A percentile compares a stretch with the other conserved stretches of the same genome.
phyloP scores from a whole-genome alignment of 2,329 filamentous ascomycete species.

The Hypomyces perniciosus region DNA sequence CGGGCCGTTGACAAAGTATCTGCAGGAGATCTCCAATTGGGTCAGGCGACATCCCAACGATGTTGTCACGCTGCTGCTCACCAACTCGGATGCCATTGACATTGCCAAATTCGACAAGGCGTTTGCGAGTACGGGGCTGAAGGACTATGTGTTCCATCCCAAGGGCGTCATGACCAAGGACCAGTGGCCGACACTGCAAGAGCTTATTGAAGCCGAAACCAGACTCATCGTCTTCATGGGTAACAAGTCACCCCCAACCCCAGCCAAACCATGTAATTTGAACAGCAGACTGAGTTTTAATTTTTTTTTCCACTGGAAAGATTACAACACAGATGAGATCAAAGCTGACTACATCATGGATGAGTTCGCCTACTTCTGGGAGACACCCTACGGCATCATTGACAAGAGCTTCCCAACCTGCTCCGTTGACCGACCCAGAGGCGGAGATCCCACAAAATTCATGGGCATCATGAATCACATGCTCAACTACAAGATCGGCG shows the following conservation, averaged over 20 bases:
- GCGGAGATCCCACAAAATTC: slow-evolving; percentile 30
- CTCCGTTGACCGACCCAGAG: slow-evolving; percentile 54
- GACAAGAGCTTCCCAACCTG: slow-evolving; percentile 57
- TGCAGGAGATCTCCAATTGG: slow-evolving; percentile 55
- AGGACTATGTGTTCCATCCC: slow-evolving; percentile 51
- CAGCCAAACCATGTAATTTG: background rate
- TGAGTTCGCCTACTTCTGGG: slow-evolving; percentile 63
- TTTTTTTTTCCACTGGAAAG: slow-evolving; percentile 32
- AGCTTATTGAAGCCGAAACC: slow-evolving; percentile 56
- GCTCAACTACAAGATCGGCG: slow-evolving; percentile 25
- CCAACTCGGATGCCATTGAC: slow-evolving; percentile 53
- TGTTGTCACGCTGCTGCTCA: slow-evolving; percentile 57
- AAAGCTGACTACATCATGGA: slow-evolving; percentile 57
- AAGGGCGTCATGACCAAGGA: slow-evolving; percentile 34
- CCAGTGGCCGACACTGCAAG: slow-evolving; percentile 64
- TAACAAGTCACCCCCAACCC: slow-evolving; percentile 15
- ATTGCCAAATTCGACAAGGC: slow-evolving; percentile 48
- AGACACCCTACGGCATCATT: slow-evolving; percentile 64
- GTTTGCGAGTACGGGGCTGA: slow-evolving; percentile 51
- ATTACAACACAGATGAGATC: slow-evolving; percentile 48
- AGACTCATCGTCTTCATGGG: slow-evolving; percentile 69
- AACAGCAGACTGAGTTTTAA: too few relatives aligned
- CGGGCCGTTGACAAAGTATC: slow-evolving; percentile 49
- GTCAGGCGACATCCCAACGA: slow-evolving; percentile 53
- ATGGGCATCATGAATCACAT: slow-evolving; percentile 42